Evolutionary conservation across 352 stramenopile genomes (phyloP), one percentile per base, ranked within the genome.

Genomic region (Phytophthora pistaciae): DNA sequence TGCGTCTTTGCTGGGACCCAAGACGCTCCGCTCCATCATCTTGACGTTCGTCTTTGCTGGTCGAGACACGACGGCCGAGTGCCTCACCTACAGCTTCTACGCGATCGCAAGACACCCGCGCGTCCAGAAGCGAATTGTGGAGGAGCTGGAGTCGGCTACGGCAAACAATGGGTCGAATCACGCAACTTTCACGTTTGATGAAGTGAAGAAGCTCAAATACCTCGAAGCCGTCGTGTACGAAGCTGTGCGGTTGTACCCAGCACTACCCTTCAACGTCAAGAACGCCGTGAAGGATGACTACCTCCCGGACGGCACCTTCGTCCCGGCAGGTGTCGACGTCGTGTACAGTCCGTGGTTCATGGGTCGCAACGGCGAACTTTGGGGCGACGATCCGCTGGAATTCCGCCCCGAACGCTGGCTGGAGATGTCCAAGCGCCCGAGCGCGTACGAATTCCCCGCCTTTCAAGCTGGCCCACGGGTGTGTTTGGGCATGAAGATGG

Each of bases 31-130:
- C 5, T 90, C 89, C 36, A 86, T 92, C 57, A 77, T 92, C 40
- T 78, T 94, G 36, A 95, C 88, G 9, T 92, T 96, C 33, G 78
- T 96, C 21, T 92, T 96, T 58, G 91, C 82, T n/a, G 91, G 90
- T 18, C 91, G 90, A 57, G 91, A 96, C 60, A 97, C 89, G 10
- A 95, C 85, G 0, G 74, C 84, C 4, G 79, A 88, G 50, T 87
- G 80, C 55, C 76, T 97, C 53, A 91, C 88, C 2, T 97, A 95
- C 75, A 75, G 75, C 36, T 87, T 96, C 49, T 96, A 97, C 60
- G 68, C 68, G 11, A 73, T 97, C 5, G 77, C 87, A 3, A 85
- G 62, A 20, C 60, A 94, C 56, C 85, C 86, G 13, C 56, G 72
- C 18, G 78, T 87, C 13, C 83, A 93, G 69, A 64, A 83, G 38